These are phyloP conservation scores for Hypoxylon intermedium DNA, from an alignment of 495 filamentous ascomycete genomes.

Conservation along the genomic window DNA sequence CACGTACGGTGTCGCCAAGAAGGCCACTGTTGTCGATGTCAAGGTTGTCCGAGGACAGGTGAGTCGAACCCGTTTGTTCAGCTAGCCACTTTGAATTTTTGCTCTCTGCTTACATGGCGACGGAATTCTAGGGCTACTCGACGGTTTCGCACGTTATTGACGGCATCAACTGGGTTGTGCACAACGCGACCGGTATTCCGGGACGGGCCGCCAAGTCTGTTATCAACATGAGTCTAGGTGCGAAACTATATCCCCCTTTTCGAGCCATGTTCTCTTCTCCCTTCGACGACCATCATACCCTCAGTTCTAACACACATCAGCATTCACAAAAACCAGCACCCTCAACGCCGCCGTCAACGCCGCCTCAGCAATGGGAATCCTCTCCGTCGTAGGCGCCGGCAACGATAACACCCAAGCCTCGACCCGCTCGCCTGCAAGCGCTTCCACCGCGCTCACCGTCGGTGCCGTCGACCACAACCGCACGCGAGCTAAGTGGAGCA, in stretches of 20 bases:
- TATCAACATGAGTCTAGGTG: constrained; percentile 57
- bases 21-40: constrained; percentile 43
- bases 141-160: constrained; percentile 52
- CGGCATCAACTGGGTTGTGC: constrained; percentile 57
- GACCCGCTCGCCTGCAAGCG: constrained; percentile 54
- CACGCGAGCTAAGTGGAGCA: constrained; percentile 57
- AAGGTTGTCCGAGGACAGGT: constrained; percentile 45
- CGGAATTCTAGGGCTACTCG: constrained; percentile 45
- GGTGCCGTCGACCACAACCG: constrained; percentile 53
- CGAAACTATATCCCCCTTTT: constrained; percentile 41
- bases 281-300: constrained; percentile 16
- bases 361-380: constrained; percentile 50
- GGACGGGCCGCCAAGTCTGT: constrained; percentile 45
- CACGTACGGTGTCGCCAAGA: constrained; percentile 49
- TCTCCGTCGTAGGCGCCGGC: constrained; percentile 52
- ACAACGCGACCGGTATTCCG: constrained; percentile 41
- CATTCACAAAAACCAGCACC: constrained; percentile 22
- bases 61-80: not conserved
- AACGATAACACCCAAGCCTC: constrained; percentile 45
- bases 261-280: constrained; percentile 35
- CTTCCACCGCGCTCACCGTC: constrained; percentile 56
- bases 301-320: constrained; percentile 4
- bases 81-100: too few species aligned
- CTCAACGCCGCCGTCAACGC: constrained; percentile 51
- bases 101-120: not conserved